A percentile compares a stretch with the other conserved stretches of the same genome.
Conservation (phyloP, 306 rosid genomes). For the Quercus glauca region DNA sequence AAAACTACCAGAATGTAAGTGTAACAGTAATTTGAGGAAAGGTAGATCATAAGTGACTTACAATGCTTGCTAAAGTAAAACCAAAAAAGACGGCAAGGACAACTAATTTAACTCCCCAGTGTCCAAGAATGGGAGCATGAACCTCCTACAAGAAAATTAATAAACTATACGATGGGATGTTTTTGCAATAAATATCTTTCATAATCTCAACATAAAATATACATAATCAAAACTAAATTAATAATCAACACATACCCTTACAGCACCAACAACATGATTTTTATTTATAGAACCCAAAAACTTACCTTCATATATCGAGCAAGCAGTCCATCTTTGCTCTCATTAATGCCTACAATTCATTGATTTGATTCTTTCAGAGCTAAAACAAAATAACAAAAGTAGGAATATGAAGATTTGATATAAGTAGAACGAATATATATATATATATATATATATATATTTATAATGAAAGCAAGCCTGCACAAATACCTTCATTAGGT, state of each 20-base stretch:
- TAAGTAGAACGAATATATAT: slow-evolving; percentile 9
- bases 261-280: not conserved
- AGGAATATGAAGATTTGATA: slow-evolving; percentile 2
- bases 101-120: slow-evolving; percentile 74
- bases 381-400: slow-evolving; percentile 3
- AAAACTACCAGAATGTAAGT: not conserved
- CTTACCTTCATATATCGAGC: slow-evolving; percentile 86
- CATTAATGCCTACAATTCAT: slow-evolving; percentile 49
- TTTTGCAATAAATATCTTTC: slow-evolving; percentile 6
- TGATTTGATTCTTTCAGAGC: slow-evolving; percentile 32
- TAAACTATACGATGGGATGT: slow-evolving; percentile 1
- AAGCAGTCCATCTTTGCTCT: slow-evolving; percentile 63
- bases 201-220: slow-evolving; percentile 5
- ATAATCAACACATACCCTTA: slow-evolving; percentile 10
- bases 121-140: slow-evolving; percentile 88
- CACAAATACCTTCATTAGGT: slow-evolving; percentile 57
- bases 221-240: slow-evolving; percentile 5
- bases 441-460: not conserved
- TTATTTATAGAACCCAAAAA: slow-evolving; percentile 8
- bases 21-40: not conserved
- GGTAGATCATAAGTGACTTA: slow-evolving; percentile 46
- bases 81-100: slow-evolving; percentile 70
- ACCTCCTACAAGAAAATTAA: slow-evolving; percentile 59
- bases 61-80: slow-evolving; percentile 84
- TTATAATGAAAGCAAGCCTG: not conserved